Evolutionary conservation across 1,284 basidiomycete genomes (phyloP), one percentile per base, ranked within the genome.

Genomic region (Quambalaria eucalypti): DNA sequence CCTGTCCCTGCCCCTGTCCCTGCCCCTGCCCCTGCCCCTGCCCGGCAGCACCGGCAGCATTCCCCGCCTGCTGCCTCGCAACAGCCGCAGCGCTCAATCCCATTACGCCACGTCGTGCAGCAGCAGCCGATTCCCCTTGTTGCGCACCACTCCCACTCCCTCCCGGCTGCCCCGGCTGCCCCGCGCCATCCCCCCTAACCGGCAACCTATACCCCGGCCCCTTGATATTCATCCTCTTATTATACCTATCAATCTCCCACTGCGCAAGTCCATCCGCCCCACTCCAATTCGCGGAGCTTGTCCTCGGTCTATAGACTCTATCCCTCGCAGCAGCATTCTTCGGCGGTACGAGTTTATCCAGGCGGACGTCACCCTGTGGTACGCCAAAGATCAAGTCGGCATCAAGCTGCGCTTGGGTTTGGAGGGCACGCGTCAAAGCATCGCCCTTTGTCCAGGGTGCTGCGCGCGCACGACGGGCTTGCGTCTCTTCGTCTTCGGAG

Each of bases 241-340:
- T 73, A 60, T 73, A 73, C 31, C 69, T 51, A 56, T 73, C 70
- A n/a, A 73, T 69, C 50, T 73, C 70, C 64, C 64, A 66, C 57
- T 73, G 70, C 4, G 63, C 64, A 29, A 74, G 57, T 0, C 65
- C 66, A 33, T 74, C 70, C 1, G 61, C 61, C 1, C 68, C 65
- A 8, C 51, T 61, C 71, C 71, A 74, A 53, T 69, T 72, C 14
- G 69, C 71, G 12, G 65, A 68, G 40, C 65, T 68, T 10, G 63
- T 64, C n/a, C 68, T 58, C 25, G 68, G 66, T 16, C 66, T 55
- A 8, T 59, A 56, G 51, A 65, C 68, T 8, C 68, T 59, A 28
- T 59, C 57, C 44, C 62, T 54, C 4, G 53, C 54, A 16, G 36
- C 29, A 28, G 36, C 23, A 6, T 53, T 39, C 36, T 48, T 30